A percentile compares a stretch with the other conserved stretches of the same genome.
These are phyloP conservation scores for Rhodotorula taiwanensis DNA, from an alignment of 768 basidiomycete species.

Conservation along the genomic window DNA sequence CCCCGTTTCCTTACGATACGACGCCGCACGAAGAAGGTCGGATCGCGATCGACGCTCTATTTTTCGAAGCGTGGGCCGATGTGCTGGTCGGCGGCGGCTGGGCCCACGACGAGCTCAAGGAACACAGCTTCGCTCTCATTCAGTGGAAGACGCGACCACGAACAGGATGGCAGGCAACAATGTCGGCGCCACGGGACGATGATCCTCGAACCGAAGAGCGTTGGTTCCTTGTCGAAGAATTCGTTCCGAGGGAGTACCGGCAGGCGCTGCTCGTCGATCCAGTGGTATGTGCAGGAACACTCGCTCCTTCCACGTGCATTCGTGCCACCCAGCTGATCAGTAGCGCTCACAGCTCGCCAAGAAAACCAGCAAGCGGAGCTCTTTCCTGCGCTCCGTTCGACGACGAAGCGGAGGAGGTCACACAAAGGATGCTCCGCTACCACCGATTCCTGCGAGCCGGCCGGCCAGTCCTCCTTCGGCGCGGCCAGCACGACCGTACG, in stretches of 20 bases:
- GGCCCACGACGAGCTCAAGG: conserved; percentile 40
- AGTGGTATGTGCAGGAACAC: conserved; percentile 7
- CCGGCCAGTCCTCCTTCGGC: background rate
- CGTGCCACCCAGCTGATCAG: background rate
- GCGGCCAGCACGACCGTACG: background rate
- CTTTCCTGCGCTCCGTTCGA: conserved; percentile 39
- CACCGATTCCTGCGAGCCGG: background rate
- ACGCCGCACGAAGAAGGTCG: conserved; percentile 60
- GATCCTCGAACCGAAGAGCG: conserved; percentile 69
- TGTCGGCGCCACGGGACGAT: no score
- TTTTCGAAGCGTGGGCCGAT: conserved; percentile 63
- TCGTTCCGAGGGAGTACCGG: conserved; percentile 79
- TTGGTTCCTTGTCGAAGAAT: conserved; percentile 84
- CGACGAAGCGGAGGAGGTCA: conserved; percentile 2
- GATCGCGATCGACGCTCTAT: conserved; percentile 66
- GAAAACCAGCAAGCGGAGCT: conserved; percentile 33
- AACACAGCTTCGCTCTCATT: conserved; percentile 52
- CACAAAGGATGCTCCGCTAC: background rate
- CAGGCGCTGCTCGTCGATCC: conserved; percentile 57
- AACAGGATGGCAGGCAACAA: no score
- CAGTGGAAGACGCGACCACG: conserved; percentile 74
- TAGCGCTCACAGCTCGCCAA: conserved; percentile 16
- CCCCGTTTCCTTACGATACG: conserved; percentile 88
- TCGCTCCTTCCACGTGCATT: background rate
- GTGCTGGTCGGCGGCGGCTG: conserved; percentile 40